Evolutionary conservation across 2,329 filamentous ascomycete genomes (phyloP).

Genomic region (Ceratocystis cacaofunesta): DNA sequence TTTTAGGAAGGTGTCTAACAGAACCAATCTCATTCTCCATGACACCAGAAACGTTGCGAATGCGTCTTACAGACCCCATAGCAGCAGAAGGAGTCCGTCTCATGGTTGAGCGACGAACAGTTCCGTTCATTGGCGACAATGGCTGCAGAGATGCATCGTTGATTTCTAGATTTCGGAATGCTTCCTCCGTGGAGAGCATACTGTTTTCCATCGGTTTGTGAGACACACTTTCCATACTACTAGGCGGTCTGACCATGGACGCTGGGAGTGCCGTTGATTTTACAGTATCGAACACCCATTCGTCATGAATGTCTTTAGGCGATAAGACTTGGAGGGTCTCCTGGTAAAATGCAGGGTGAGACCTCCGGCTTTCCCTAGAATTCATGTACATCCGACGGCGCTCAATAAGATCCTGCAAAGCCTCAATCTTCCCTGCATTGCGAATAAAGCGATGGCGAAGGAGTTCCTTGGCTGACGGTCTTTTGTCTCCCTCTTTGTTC

Average conservation of each 20-base stretch:
- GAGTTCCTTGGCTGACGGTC: constrained; percentile 75
- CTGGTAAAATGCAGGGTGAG: constrained; percentile 75
- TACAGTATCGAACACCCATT: constrained; percentile 93
- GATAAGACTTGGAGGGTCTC: constrained; percentile 69
- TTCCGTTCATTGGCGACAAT: constrained; percentile 37
- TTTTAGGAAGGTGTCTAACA: constrained; percentile 12
- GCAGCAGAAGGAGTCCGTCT: constrained; percentile 13
- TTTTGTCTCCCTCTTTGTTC: constrained; percentile 75
- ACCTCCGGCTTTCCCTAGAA: constrained; percentile 51
- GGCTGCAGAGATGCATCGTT: constrained; percentile 46
- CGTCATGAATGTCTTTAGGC: constrained; percentile 56
- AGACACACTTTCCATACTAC: constrained; percentile 1
- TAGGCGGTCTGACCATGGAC: constrained; percentile 1
- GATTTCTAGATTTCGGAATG: constrained; percentile 44
- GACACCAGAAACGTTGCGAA: constrained; percentile 11
- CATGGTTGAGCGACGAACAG: constrained; percentile 44
- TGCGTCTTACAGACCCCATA: constrained; percentile 14
- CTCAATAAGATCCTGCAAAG: constrained; percentile 72
- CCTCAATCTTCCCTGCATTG: constrained; percentile 73
- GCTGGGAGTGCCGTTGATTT: constrained; percentile 43
- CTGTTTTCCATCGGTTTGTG: constrained; percentile 7
- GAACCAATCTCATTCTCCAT: constrained; percentile 11
- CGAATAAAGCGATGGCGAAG: constrained; percentile 80
- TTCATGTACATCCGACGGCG: constrained; percentile 65
- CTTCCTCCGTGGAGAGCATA: constrained; percentile 35